Conservation (phyloP, 192 early-diverging fungal genomes). For the Coemansia interrupta region DNA sequence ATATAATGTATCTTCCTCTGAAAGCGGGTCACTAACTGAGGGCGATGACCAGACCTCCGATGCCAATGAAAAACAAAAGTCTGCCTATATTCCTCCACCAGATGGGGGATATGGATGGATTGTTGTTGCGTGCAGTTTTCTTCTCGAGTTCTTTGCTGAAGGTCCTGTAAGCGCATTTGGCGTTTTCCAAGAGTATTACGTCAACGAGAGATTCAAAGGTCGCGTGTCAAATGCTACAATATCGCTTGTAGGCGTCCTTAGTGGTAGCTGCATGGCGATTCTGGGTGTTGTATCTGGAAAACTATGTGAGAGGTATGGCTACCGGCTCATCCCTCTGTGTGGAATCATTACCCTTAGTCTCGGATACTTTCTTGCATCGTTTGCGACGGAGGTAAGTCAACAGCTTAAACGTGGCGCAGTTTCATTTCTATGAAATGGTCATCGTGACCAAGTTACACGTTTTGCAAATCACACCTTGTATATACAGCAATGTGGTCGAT, state of each 20-base stretch:
- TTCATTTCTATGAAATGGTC: background rate
- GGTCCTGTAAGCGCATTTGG: conserved; percentile 54
- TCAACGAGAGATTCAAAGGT: conserved; percentile 46
- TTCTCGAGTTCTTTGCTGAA: conserved; percentile 49
- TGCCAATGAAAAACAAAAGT: conserved; percentile 17
- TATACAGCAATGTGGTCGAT: too few relatives aligned
- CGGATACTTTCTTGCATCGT: conserved; percentile 50
- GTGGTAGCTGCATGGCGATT: conserved; percentile 40
- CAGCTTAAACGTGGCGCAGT: background rate
- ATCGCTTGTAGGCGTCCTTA: conserved; percentile 46
- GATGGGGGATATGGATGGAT: conserved; percentile 55
- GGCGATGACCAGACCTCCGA: conserved; percentile 9
- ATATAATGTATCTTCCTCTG: conserved; percentile 1
- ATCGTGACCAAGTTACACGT: too few relatives aligned
- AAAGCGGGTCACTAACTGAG: conserved; percentile 25
- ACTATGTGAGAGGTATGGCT: conserved; percentile 46
- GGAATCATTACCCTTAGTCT: conserved; percentile 36
- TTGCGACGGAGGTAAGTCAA: conserved; percentile 47
- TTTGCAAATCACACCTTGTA: too few relatives aligned
- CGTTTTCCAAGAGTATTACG: conserved; percentile 51
- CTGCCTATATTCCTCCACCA: conserved; percentile 23
- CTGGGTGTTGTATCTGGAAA: conserved; percentile 49
- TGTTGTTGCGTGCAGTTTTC: conserved; percentile 47
- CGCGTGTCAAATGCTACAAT: conserved; percentile 44
- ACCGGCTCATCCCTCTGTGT: conserved; percentile 33